A percentile compares a stretch with the other conserved stretches of the same genome.
Evolutionary conservation across 345 rosid species (phyloP).

Genomic region (Brassica nigra): DNA sequence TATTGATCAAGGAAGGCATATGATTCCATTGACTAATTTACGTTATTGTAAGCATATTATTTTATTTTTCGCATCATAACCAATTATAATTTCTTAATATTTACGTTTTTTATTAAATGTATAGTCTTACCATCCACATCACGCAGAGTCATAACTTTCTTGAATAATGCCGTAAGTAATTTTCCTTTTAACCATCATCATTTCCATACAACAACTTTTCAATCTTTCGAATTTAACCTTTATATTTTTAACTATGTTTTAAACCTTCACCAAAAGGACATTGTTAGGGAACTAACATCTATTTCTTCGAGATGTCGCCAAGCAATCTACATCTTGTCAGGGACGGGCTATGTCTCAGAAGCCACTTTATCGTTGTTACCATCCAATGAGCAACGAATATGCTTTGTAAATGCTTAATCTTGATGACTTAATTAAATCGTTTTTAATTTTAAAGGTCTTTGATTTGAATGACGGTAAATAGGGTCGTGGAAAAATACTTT

Average conservation of each 20-base stretch:
- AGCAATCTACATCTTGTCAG: not conserved
- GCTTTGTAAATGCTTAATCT: not conserved
- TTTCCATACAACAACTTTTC: not conserved
- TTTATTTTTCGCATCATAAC: not conserved
- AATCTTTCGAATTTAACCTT: not conserved
- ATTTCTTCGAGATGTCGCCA: not conserved
- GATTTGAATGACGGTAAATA: not conserved
- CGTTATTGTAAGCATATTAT: not conserved
- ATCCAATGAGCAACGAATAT: not conserved
- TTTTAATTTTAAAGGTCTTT: not conserved
- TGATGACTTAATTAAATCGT: not conserved
- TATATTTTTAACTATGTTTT: not conserved
- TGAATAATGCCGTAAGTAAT: not conserved
- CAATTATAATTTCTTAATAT: not conserved
- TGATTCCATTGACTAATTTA: not conserved
- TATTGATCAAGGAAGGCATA: not conserved
- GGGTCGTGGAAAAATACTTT: not conserved
- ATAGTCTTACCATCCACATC: not conserved
- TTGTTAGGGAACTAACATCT: not conserved
- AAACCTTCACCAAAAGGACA: not conserved
- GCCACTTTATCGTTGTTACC: not conserved
- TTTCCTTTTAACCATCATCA: not conserved
- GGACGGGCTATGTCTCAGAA: not conserved
- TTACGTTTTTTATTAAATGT: not conserved
- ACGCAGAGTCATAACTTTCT: not conserved